A percentile compares a stretch with the other conserved stretches of the same genome.
Conservation (phyloP, 2,329 filamentous ascomycete species). For the Sporothrix globosa region DNA sequence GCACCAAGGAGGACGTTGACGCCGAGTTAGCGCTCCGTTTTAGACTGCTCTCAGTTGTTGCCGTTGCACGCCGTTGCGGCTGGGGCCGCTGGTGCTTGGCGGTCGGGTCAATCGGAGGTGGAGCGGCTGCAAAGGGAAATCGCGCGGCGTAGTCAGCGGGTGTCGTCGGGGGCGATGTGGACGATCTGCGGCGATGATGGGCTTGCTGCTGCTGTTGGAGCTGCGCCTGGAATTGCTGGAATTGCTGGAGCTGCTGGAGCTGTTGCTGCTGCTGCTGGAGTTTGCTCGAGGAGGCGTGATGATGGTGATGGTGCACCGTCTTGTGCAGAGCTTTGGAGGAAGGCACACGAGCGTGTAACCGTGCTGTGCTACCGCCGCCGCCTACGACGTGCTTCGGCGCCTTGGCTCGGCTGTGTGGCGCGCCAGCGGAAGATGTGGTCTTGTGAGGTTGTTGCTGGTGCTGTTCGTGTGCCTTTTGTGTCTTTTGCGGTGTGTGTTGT, state of each 20-base stretch:
- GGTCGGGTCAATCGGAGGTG: constrained; percentile 23
- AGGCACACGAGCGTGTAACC: constrained; percentile 56
- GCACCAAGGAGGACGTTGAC: constrained; percentile 52
- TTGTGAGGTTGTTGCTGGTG: constrained; percentile 23
- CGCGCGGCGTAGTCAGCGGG: constrained; percentile 44
- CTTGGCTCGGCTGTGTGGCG: constrained; percentile 43
- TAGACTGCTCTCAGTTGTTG: constrained; percentile 55
- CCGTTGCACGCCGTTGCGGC: constrained; percentile 53
- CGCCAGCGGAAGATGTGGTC: constrained; percentile 40
- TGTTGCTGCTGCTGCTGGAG: constrained; percentile 33
- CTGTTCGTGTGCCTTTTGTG: constrained; percentile 22
- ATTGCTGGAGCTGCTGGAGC: constrained; percentile 29
- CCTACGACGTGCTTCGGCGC: constrained; percentile 52
- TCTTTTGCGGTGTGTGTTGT: constrained; percentile 13
- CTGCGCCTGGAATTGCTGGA: constrained; percentile 30
- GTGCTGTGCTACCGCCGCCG: constrained; percentile 44
- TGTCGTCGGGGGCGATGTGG: constrained; percentile 46
- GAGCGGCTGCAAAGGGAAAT: constrained; percentile 33
- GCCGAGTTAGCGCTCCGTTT: constrained; percentile 50
- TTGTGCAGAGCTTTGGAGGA: constrained; percentile 58
- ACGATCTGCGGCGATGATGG: constrained; percentile 48
- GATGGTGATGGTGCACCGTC: constrained; percentile 27
- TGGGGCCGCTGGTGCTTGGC: constrained; percentile 40
- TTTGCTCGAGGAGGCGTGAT: constrained; percentile 29
- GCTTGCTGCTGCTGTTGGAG: constrained; percentile 34